These are phyloP conservation scores for Collariella sp. DNA, from an alignment of 495 filamentous ascomycete species.

Conservation along the genomic window DNA sequence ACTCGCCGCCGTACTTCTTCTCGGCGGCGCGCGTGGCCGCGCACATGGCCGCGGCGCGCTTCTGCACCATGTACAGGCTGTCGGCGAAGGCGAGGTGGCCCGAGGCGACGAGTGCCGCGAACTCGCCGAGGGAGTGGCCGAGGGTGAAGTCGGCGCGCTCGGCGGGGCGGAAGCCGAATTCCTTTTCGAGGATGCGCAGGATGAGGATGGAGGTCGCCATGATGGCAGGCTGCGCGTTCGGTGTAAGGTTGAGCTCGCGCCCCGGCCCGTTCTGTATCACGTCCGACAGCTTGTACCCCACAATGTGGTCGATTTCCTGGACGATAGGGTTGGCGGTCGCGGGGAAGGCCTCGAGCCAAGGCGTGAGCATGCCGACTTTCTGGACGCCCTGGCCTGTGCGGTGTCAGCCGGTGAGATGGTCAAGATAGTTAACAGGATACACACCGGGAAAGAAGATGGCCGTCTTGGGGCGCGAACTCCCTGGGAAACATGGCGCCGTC, in stretches of 20 bases:
- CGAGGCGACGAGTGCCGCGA: slow-evolving; percentile 77
- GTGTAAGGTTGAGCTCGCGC: slow-evolving; percentile 64
- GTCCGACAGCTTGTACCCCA: slow-evolving; percentile 61
- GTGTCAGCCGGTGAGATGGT: background rate
- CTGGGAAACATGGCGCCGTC: slow-evolving; percentile 5
- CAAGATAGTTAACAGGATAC: slow-evolving; percentile 13
- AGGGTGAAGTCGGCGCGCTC: slow-evolving; percentile 71
- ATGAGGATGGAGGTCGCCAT: slow-evolving; percentile 91
- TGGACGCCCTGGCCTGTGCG: slow-evolving; percentile 86
- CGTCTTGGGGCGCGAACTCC: slow-evolving; percentile 47
- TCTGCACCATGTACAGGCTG: slow-evolving; percentile 65
- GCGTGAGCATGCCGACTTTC: slow-evolving; percentile 78
- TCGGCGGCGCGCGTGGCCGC: slow-evolving; percentile 57
- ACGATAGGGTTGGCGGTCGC: slow-evolving; percentile 59
- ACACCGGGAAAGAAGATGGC: slow-evolving; percentile 80
- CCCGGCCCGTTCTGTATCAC: slow-evolving; percentile 76
- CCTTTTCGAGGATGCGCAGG: slow-evolving; percentile 75
- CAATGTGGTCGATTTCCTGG: slow-evolving; percentile 71
- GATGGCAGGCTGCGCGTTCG: slow-evolving; percentile 89
- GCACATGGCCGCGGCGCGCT: slow-evolving; percentile 79
- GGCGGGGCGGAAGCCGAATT: slow-evolving; percentile 66
- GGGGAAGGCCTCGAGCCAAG: slow-evolving; percentile 81
- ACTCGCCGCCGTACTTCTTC: slow-evolving; percentile 58
- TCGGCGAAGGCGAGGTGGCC: slow-evolving; percentile 70
- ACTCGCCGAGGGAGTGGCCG: slow-evolving; percentile 93